These are phyloP conservation scores for Pelargonium exstipulatum DNA, from an alignment of 441 rosid genomes.

Conservation along the genomic window DNA sequence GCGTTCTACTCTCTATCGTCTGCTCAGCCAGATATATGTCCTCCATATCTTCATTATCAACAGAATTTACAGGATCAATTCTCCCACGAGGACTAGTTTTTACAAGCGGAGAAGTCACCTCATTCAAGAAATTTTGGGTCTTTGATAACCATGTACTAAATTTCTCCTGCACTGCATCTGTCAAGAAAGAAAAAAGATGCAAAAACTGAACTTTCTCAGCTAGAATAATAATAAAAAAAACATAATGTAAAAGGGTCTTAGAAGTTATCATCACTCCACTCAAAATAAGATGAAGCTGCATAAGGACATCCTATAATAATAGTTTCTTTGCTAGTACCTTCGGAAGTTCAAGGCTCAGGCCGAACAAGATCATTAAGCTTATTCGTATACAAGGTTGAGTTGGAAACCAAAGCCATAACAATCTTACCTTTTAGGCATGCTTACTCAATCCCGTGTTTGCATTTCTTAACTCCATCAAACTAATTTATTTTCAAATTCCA, in stretches of 20 bases:
- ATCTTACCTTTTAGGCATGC: neutral
- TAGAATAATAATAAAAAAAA: conserved; percentile 18
- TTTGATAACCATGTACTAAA: conserved; percentile 69
- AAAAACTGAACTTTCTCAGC: conserved; percentile 9
- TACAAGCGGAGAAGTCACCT: conserved; percentile 52
- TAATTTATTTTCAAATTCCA: neutral
- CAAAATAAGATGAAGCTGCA: no score
- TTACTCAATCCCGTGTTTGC: neutral
- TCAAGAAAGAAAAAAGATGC: conserved; percentile 11
- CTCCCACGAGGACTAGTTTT: conserved; percentile 47
- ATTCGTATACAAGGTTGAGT: neutral
- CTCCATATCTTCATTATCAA: conserved; percentile 49
- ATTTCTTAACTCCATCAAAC: neutral
- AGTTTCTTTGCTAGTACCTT: no score
- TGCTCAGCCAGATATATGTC: conserved; percentile 71
- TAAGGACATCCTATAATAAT: no score
- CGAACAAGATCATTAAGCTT: no score
- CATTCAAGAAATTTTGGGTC: conserved; percentile 59
- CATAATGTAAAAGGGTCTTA: conserved; percentile 3
- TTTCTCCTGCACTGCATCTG: conserved; percentile 72
- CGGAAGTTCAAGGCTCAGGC: no score
- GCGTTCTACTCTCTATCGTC: conserved; percentile 53
- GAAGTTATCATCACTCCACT: no score
- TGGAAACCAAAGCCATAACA: neutral
- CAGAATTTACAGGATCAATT: conserved; percentile 33